These are phyloP conservation scores for Nemophila menziesii DNA, from an alignment of 257 asterid species.

Conservation along the genomic window DNA sequence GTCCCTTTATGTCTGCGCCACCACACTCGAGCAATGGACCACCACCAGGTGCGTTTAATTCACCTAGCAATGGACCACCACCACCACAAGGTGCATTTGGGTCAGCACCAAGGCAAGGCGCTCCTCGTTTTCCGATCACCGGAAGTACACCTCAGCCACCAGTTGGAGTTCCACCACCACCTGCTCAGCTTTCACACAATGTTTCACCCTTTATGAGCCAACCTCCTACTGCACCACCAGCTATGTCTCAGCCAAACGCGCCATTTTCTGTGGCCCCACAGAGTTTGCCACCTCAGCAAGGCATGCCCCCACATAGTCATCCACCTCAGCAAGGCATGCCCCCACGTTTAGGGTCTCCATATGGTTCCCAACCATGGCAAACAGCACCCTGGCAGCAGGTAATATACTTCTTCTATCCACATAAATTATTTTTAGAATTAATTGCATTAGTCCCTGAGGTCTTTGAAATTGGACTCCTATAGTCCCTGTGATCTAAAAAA, in stretches of 20 bases:
- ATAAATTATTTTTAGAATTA: no score
- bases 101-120: slow-evolving; percentile 34
- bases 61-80: slow-evolving; percentile 61
- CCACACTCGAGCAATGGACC: slow-evolving; percentile 33
- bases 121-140: slow-evolving; percentile 56
- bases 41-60: slow-evolving; percentile 30
- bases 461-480: no score
- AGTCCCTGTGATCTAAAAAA: no score
- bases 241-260: slow-evolving; percentile 50
- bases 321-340: slow-evolving; percentile 41
- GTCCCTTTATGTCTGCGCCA: slow-evolving; percentile 4
- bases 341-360: slow-evolving; percentile 54
- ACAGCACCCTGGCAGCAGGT: slow-evolving; percentile 76
- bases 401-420: no score
- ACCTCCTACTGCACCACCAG: slow-evolving; percentile 48
- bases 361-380: slow-evolving; percentile 71
- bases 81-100: slow-evolving; percentile 42
- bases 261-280: slow-evolving; percentile 53
- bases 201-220: slow-evolving; percentile 68
- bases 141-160: slow-evolving; percentile 49
- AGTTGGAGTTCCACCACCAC: slow-evolving; percentile 52
- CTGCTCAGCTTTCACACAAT: slow-evolving; percentile 47
- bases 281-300: slow-evolving; percentile 49
- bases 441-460: background rate
- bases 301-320: slow-evolving; percentile 52